Conservation (phyloP, 805 yeast species). For the Yamadazyma akitaensis region DNA sequence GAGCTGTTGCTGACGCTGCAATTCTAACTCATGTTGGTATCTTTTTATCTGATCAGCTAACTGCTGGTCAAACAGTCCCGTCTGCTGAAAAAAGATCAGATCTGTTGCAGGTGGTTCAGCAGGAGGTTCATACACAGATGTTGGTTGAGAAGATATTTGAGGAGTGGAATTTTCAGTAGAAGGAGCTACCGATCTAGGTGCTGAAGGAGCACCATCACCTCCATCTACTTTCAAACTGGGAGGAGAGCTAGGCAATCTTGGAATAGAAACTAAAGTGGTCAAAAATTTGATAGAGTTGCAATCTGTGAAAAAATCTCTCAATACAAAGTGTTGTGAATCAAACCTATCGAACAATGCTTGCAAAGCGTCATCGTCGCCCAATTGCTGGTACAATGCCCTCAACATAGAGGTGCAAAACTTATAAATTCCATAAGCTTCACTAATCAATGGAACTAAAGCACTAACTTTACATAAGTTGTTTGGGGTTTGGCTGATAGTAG, state of each 20-base stretch:
- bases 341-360: constrained; percentile 71
- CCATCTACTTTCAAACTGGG: constrained; percentile 52
- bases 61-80: constrained; percentile 53
- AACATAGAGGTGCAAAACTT: constrained; percentile 87
- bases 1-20: constrained; percentile 64
- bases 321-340: constrained; percentile 63
- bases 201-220: constrained; percentile 25
- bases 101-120: constrained; percentile 37
- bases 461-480: constrained; percentile 74
- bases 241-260: constrained; percentile 57
- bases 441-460: constrained; percentile 83
- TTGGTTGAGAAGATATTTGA: constrained; percentile 47
- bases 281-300: constrained; percentile 81
- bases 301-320: constrained; percentile 85
- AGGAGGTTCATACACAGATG: constrained; percentile 28
- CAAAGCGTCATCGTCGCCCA: constrained; percentile 72
- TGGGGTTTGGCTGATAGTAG: constrained; percentile 60
- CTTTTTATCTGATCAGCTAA: constrained; percentile 58
- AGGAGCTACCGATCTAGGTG: constrained; percentile 23
- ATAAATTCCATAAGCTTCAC: constrained; percentile 90
- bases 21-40: constrained; percentile 59
- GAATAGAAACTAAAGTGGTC: constrained; percentile 77
- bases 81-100: constrained; percentile 47
- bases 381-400: constrained; percentile 75
- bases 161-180: constrained; percentile 21